Base-by-base conservation (phyloP, 1,139 yeast species). In the Pichia sp. region DNA sequence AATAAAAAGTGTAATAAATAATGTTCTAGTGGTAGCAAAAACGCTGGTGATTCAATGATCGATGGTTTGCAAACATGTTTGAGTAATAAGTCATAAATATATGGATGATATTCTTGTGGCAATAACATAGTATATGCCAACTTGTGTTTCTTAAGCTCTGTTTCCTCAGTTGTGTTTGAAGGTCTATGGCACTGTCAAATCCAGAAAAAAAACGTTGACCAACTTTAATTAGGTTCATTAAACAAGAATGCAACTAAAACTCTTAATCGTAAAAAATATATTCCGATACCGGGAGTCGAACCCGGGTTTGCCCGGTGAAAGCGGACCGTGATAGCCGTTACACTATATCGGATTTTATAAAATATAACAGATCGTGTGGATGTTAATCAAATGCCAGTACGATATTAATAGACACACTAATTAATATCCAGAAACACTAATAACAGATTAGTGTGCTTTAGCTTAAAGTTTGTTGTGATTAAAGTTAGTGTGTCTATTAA, bases 221-320 rank as follows among this genome's bases (percentile, higher is more conserved):
- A 22, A 22, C 25, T 22, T 22, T 22, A 22, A 4, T 22, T 22
- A 22, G 25, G 25, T 22, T 22, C 4, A 22, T 22, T 4, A 22
- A 22, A 22, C 25, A 22, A 22, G 4, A 22, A 3, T 22, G 25
- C 25, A 22, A 22, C 4, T 3, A 22, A 22, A 3, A 22, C 4
- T 22, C 4, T 22, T 4, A 22, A n/a, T n/a, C n/a, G n/a, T 36
- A 8, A 25, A 25, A 39, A 39, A 46, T 5, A 47, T 16, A 45
- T 75, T 79, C 84, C 84, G 83, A 77, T 77, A 74, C 83, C 80
- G 83, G 84, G 84, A 79, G 81, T 79, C 81, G 84, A 79, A 79
- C 84, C 83, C 83, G 80, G 84, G 81, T 79, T 73, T 79, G 82
- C 83, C 78, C 83, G 81, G 84, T 79, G 84, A 79, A 77, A 79